These are phyloP conservation scores for Colletotrichum aenigma DNA, from an alignment of 2,329 filamentous ascomycete genomes.

Conservation along the genomic window DNA sequence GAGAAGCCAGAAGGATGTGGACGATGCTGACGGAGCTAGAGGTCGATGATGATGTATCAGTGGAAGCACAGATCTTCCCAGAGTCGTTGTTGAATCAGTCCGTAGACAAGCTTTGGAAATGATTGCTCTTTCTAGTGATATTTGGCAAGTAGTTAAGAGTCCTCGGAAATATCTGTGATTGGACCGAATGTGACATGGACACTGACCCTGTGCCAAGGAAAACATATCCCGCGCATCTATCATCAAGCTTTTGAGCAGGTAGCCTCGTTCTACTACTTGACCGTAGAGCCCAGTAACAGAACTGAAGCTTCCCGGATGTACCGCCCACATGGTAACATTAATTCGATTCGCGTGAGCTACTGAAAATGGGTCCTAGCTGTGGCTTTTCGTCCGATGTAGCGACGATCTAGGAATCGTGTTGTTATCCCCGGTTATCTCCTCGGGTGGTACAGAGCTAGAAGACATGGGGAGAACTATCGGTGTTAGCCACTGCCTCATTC, in stretches of 20 bases:
- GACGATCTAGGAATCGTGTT: background rate
- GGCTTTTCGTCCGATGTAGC: background rate
- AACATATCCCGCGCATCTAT: background rate
- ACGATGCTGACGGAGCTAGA: background rate
- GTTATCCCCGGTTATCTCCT: background rate
- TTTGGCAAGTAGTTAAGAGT: too few species aligned
- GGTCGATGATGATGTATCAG: background rate
- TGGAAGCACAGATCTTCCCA: background rate
- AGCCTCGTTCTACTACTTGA: too few species aligned
- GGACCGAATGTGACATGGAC: too few species aligned
- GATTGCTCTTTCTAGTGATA: background rate
- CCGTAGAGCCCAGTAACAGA: too few species aligned
- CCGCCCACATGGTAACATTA: background rate
- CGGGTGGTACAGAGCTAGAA: background rate
- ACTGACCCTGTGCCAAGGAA: too few species aligned
- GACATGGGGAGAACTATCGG: too few species aligned
- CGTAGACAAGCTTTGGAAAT: background rate
- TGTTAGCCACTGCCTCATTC: too few species aligned
- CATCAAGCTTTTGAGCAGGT: background rate
- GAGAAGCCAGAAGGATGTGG: slow-evolving; percentile 2
- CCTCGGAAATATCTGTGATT: too few species aligned
- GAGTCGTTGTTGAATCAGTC: background rate
- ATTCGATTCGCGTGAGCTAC: background rate
- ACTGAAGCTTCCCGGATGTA: background rate
- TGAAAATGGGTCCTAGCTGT: background rate